Conservation (phyloP, 106 monocot genomes). For the Dioscorea dumetorum region DNA sequence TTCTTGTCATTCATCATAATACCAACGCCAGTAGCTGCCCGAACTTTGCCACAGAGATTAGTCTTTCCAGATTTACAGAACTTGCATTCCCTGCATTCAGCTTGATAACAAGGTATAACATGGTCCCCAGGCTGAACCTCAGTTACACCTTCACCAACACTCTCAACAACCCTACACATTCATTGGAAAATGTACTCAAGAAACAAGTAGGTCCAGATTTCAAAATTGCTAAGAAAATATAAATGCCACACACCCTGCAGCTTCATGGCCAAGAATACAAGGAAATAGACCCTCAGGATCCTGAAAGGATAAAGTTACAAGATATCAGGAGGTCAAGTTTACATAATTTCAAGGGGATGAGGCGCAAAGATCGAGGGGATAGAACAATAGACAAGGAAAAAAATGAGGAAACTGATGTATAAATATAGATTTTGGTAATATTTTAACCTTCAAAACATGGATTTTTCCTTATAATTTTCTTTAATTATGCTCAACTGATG, state of each 20-base stretch:
- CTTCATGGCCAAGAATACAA: conserved; percentile 99
- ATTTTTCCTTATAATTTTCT: too few species aligned
- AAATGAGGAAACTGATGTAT: too few species aligned
- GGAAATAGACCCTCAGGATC: conserved; percentile 99
- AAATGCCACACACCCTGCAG: conserved; percentile 62
- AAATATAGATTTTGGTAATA: too few species aligned
- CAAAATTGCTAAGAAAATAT: not conserved
- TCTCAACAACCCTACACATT: conserved; percentile 79
- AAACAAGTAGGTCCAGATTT: not conserved
- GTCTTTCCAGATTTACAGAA: conserved; percentile 99
- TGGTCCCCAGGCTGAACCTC: conserved; percentile 98
- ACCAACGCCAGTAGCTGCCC: conserved; percentile 92
- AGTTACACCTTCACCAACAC: conserved; percentile 97
- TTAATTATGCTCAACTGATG: too few species aligned
- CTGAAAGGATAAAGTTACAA: conserved; percentile 31
- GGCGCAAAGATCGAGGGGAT: too few species aligned
- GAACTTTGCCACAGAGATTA: conserved; percentile 93
- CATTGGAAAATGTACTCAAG: not conserved
- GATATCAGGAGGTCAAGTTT: not conserved
- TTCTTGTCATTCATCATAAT: conserved; percentile 92
- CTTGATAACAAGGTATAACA: conserved; percentile 99
- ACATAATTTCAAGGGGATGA: too few species aligned
- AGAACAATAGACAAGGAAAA: too few species aligned
- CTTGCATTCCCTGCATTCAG: conserved; percentile 95
- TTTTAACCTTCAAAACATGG: too few species aligned